Base-by-base conservation (phyloP, 257 asterid species). In the Forsythia suspensa region DNA sequence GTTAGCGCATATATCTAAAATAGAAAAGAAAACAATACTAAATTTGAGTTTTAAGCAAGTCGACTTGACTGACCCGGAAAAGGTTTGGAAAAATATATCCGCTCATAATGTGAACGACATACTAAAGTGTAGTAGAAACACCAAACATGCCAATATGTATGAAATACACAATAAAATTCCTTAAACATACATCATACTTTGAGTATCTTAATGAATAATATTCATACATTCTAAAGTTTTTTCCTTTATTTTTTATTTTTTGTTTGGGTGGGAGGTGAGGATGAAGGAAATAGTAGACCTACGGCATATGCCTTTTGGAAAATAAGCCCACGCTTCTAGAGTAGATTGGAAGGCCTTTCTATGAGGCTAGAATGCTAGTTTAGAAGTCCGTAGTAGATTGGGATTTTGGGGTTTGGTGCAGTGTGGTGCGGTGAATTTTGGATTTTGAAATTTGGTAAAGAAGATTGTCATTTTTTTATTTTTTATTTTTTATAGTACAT, bases 301-400 rank as follows among this genome's bases (percentile, higher is more conserved):
- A 95, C 99, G 79, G 89, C 77, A 59, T 90, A 84, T 80, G 94
- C 72, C 89, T 90, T 92, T 68, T 93, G 99, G 80, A 86, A 83
- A 85, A 95, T 86, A 69, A 86, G 79, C 68, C 91, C 99, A 67
- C 97, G 97, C 86, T 85, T 93, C 87, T 92, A 92, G 75, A 85
- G 38, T 80, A 95, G 92, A 67, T 93, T 94, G 10, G 99, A 98
- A 72, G 99, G 99, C 87, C 95, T 92, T 90, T 89, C 97, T 59
- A 90, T 88, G 82, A 95, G 93, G 82, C 82, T 88, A 78, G 86
- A 80, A 74, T 95, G 99, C 98, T 95, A 96, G 77, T 80, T 69
- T 82, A 70, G 74, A 72, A 7, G 18, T 29, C 34, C 1, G 1
- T 29, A 29, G 34, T 29, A 29, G 34, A 29, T 29, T 29, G 34